These are phyloP conservation scores for Neobulgaria alba DNA, from an alignment of 2,329 filamentous ascomycete genomes.

Conservation along the genomic window DNA sequence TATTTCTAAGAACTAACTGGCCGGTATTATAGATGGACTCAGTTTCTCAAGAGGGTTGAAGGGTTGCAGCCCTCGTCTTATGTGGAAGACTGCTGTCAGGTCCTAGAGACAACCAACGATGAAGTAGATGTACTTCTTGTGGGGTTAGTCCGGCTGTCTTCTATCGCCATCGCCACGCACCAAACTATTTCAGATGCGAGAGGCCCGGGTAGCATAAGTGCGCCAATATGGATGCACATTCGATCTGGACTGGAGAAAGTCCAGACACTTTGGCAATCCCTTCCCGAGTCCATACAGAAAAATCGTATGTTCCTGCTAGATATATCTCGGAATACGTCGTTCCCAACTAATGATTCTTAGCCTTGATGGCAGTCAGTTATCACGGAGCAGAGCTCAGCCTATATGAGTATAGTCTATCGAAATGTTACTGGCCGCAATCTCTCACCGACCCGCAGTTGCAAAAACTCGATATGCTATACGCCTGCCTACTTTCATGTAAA, in stretches of 20 bases:
- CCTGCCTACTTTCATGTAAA: conserved; percentile 12
- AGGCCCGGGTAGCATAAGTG: conserved; percentile 6
- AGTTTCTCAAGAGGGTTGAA: conserved; percentile 15
- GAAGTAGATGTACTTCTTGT: conserved; percentile 17
- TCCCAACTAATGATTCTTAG: conserved; percentile 6
- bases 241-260: conserved; percentile 9
- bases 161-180: conserved; percentile 11
- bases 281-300: conserved; percentile 12
- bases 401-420: conserved; percentile 12
- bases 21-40: conserved; percentile 6
- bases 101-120: conserved; percentile 10
- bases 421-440: conserved; percentile 3
- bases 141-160: conserved; percentile 12
- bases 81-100: conserved; percentile 14
- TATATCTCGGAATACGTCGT: not conserved
- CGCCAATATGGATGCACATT: conserved; percentile 14
- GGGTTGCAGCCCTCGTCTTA: conserved; percentile 14
- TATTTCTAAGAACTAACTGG: not conserved
- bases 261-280: conserved; percentile 11
- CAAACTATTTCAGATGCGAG: conserved; percentile 7
- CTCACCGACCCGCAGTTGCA: conserved; percentile 3
- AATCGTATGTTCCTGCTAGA: conserved; percentile 13
- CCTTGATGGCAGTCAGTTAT: conserved; percentile 10
- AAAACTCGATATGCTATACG: conserved; percentile 17
- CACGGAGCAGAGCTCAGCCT: conserved; percentile 12